These are phyloP conservation scores for Pseudogymnoascus sp. DNA, from an alignment of 2,329 filamentous ascomycete genomes.

Conservation along the genomic window DNA sequence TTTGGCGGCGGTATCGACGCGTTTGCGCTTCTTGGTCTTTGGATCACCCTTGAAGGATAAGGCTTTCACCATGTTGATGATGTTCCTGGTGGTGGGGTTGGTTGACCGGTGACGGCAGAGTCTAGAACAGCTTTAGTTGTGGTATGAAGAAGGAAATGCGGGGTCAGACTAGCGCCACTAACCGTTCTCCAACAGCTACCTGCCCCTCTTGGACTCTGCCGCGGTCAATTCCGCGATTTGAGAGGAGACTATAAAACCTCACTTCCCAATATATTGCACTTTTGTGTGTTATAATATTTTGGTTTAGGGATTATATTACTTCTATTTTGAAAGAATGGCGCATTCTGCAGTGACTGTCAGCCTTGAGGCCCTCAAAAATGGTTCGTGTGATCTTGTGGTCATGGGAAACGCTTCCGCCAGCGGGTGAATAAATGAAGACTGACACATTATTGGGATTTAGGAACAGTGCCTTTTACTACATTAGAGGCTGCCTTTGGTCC, in stretches of 20 bases:
- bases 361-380: constrained; percentile 51
- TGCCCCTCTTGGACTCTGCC: background rate
- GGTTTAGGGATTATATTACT: background rate
- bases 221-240: background rate
- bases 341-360: constrained; percentile 43
- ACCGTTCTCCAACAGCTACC: background rate
- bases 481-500: constrained; percentile 81
- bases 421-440: background rate
- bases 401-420: background rate
- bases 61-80: constrained; percentile 68
- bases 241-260: background rate
- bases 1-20: constrained; percentile 42
- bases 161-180: background rate
- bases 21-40: constrained; percentile 87
- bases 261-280: background rate
- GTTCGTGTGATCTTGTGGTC: constrained; percentile 32
- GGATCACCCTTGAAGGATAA: constrained; percentile 97
- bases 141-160: background rate
- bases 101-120: background rate
- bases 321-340: constrained; percentile 10
- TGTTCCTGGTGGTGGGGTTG: background rate
- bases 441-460: constrained; percentile 33
- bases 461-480: constrained; percentile 58
- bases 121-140: background rate
- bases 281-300: background rate